A percentile compares a stretch with the other conserved stretches of the same genome.
Conservation (phyloP, 305 asterid genomes). For the Nicotiana rustica region DNA sequence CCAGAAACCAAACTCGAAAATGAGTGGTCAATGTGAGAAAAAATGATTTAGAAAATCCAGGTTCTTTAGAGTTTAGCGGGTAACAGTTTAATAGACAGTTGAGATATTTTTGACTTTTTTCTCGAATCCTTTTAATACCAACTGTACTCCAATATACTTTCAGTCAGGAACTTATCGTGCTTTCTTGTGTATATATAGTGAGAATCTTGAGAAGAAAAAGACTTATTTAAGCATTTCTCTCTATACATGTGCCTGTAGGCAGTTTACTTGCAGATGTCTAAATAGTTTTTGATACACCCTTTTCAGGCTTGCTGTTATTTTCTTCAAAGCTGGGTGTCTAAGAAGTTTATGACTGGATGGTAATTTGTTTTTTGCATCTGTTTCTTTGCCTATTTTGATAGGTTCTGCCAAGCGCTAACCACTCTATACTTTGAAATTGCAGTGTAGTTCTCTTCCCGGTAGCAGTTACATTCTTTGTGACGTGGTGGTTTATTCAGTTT, state of each 20-base stretch:
- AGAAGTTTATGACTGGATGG: slow-evolving; percentile 99
- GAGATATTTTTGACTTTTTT: neutral
- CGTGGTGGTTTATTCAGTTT: slow-evolving; percentile 96
- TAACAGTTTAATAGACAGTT: neutral
- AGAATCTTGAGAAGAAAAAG: neutral
- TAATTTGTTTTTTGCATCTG: slow-evolving; percentile 44
- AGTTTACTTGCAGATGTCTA: slow-evolving; percentile 1
- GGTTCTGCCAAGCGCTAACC: slow-evolving; percentile 39
- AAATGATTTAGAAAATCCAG: neutral
- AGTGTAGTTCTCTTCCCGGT: slow-evolving; percentile 94
- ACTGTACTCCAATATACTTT: neutral
- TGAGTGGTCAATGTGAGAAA: slow-evolving; percentile 7
- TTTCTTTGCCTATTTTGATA: slow-evolving; percentile 25
- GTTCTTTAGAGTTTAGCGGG: neutral
- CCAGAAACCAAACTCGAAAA: neutral
- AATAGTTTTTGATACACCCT: neutral
- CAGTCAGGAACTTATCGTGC: neutral
- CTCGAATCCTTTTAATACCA: slow-evolving; percentile 15
- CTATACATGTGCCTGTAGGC: neutral
- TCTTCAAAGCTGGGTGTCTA: slow-evolving; percentile 92
- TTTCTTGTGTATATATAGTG: neutral
- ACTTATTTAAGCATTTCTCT: slow-evolving; percentile 6
- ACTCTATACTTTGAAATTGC: slow-evolving; percentile 50
- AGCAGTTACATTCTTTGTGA: slow-evolving; percentile 85
- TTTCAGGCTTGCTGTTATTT: slow-evolving; percentile 91